Percentiles rank a stretch among this genome's conserved stretches.
Conservation (phyloP, 1,284 basidiomycete genomes). For the Pyrrhoderma lamaoense region DNA sequence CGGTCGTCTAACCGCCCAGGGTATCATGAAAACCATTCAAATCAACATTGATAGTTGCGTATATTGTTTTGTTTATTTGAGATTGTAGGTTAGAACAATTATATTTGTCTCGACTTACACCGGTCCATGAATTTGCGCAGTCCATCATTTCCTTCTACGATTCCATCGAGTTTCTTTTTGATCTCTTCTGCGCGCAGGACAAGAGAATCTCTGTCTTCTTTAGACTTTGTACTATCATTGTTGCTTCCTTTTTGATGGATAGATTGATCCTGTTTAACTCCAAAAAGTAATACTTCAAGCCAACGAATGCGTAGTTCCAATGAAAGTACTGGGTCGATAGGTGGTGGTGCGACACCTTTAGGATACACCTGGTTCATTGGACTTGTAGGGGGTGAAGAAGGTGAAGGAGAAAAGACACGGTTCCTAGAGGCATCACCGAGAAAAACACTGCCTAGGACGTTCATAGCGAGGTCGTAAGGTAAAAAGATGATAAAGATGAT, state of each 20-base stretch:
- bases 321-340: conserved; percentile 56
- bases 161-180: conserved; percentile 45
- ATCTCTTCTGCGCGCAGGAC: conserved; percentile 51
- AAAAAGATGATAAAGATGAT: too few relatives aligned
- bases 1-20: conserved; percentile 49
- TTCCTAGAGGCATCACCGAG: conserved; percentile 62
- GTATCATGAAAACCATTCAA: neutral
- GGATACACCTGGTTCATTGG: neutral
- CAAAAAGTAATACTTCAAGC: conserved; percentile 68
- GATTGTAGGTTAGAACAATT: neutral
- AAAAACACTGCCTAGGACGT: conserved; percentile 58
- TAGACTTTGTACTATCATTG: conserved; percentile 20
- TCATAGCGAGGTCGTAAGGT: conserved; percentile 1
- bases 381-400: conserved; percentile 39
- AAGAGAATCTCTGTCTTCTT: conserved; percentile 47
- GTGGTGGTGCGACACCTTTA: conserved; percentile 17
- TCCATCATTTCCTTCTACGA: conserved; percentile 60
- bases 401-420: conserved; percentile 52
- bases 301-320: conserved; percentile 66
- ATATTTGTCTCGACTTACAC: conserved; percentile 39
- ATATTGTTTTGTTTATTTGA: neutral
- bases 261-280: conserved; percentile 43
- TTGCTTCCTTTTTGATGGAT: conserved; percentile 30
- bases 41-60: too few relatives aligned
- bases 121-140: conserved; percentile 65